Conservation (phyloP, 768 basidiomycete genomes). For the Phaeolepiota aurea region DNA sequence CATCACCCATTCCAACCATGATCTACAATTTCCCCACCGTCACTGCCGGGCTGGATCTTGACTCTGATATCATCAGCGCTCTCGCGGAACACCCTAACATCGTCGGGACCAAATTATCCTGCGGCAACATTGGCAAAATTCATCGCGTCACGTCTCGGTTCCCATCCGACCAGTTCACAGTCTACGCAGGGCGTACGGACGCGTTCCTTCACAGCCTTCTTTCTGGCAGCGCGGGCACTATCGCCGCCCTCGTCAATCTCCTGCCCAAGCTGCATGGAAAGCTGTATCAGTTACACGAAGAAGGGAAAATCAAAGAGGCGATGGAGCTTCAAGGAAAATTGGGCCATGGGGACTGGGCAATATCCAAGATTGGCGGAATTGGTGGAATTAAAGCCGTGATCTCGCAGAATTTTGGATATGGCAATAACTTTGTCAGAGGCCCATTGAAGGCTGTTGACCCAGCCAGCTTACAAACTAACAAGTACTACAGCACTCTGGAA, state of each 20-base stretch:
- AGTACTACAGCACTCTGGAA: constrained; percentile 30
- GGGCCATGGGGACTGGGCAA: constrained; percentile 61
- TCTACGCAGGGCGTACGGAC: constrained; percentile 73
- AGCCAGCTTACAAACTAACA: constrained; percentile 26
- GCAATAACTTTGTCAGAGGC: constrained; percentile 36
- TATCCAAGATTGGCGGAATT: constrained; percentile 56
- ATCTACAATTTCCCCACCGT: constrained; percentile 85
- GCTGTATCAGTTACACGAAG: constrained; percentile 39
- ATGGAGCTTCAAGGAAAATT: constrained; percentile 52
- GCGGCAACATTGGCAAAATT: constrained; percentile 79
- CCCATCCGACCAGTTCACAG: constrained; percentile 45
- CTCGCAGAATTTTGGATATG: constrained; percentile 59
- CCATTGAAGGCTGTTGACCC: constrained; percentile 36
- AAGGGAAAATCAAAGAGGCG: constrained; percentile 50
- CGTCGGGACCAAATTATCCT: constrained; percentile 80
- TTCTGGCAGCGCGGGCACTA: constrained; percentile 55
- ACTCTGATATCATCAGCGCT: constrained; percentile 65
- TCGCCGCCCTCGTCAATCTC: constrained; percentile 57
- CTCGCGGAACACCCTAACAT: constrained; percentile 78
- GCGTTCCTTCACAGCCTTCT: constrained; percentile 55
- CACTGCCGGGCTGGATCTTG: constrained; percentile 76
- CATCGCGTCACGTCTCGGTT: constrained; percentile 62
- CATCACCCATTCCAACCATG: constrained; percentile 62
- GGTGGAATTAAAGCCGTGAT: constrained; percentile 60
- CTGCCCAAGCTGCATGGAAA: constrained; percentile 48